Evolutionary conservation across 1,139 yeast species (phyloP).

Genomic region (Taphrina populina): DNA sequence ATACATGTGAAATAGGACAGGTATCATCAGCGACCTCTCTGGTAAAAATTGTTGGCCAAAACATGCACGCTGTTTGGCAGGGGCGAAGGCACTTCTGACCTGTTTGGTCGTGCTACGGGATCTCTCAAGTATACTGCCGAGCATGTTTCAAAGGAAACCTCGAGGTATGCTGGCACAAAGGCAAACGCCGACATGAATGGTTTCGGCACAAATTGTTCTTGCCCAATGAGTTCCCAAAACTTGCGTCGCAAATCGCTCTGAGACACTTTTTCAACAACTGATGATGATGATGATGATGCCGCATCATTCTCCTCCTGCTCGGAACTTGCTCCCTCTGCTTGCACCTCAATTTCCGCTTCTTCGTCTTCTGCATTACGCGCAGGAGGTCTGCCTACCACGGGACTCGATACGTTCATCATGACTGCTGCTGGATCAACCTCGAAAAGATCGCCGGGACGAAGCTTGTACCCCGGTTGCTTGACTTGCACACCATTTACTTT

Average conservation of each 20-base stretch:
- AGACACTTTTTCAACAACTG: too few species aligned
- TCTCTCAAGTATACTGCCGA: slow-evolving; percentile 94
- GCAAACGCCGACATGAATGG: slow-evolving; percentile 92
- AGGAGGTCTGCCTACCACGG: neutral
- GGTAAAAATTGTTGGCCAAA: slow-evolving; percentile 93
- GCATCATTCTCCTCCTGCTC: too few species aligned
- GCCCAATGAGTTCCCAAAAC: slow-evolving; percentile 43
- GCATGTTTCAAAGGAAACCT: slow-evolving; percentile 83
- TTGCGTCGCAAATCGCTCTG: neutral
- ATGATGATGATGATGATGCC: too few species aligned
- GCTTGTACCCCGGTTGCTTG: slow-evolving; percentile 74
- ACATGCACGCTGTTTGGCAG: slow-evolving; percentile 81
- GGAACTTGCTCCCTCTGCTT: too few species aligned
- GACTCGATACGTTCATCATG: slow-evolving; percentile 54
- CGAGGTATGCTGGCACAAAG: slow-evolving; percentile 85
- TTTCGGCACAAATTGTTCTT: slow-evolving; percentile 75
- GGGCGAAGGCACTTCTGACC: slow-evolving; percentile 92
- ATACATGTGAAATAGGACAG: too few species aligned
- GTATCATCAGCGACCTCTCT: slow-evolving; percentile 53
- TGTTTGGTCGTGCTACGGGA: slow-evolving; percentile 96
- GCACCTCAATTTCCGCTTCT: neutral
- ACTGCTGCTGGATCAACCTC: slow-evolving; percentile 84
- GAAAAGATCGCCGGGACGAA: slow-evolving; percentile 83
- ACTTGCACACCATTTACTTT: slow-evolving; percentile 74
- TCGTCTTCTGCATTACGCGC: neutral